A percentile compares a stretch with the other conserved stretches of the same genome.
Conservation (phyloP, 225 moss, liverwort and hornwort species). For the Sphagnum tenellum region DNA sequence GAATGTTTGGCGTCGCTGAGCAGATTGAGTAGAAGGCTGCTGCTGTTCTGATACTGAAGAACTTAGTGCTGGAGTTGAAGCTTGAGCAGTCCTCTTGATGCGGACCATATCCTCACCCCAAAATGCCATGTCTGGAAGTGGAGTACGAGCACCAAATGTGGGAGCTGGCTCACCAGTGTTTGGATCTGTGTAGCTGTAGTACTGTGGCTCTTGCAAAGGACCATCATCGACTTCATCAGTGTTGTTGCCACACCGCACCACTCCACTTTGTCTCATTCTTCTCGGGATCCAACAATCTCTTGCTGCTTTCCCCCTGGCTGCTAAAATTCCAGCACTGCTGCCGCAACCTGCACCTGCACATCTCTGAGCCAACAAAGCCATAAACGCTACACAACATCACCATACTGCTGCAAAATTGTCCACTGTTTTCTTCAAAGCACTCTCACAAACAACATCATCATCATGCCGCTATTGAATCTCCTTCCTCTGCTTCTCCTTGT, state of each 20-base stretch:
- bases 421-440: too few relatives aligned
- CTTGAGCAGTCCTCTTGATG: constrained; percentile 35
- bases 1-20: constrained; percentile 2
- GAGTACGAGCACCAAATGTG: constrained; percentile 62
- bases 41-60: too few relatives aligned
- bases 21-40: neutral
- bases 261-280: neutral
- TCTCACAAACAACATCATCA: too few relatives aligned
- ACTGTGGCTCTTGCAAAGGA: constrained; percentile 41
- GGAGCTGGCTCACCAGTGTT: constrained; percentile 72
- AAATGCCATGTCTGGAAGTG: constrained; percentile 42
- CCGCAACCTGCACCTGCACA: too few relatives aligned
- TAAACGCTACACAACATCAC: too few relatives aligned
- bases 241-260: constrained; percentile 36
- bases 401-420: too few relatives aligned
- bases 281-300: neutral
- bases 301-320: too few relatives aligned
- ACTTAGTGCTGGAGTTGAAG: constrained; percentile 21
- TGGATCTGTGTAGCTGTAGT: constrained; percentile 73
- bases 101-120: constrained; percentile 81
- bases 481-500: too few relatives aligned
- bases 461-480: too few relatives aligned
- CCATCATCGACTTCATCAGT: constrained; percentile 46
- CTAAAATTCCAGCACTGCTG: too few relatives aligned
- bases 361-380: too few relatives aligned